These are phyloP conservation scores for Narthecium ossifragum DNA, from an alignment of 106 monocot genomes.

Conservation along the genomic window DNA sequence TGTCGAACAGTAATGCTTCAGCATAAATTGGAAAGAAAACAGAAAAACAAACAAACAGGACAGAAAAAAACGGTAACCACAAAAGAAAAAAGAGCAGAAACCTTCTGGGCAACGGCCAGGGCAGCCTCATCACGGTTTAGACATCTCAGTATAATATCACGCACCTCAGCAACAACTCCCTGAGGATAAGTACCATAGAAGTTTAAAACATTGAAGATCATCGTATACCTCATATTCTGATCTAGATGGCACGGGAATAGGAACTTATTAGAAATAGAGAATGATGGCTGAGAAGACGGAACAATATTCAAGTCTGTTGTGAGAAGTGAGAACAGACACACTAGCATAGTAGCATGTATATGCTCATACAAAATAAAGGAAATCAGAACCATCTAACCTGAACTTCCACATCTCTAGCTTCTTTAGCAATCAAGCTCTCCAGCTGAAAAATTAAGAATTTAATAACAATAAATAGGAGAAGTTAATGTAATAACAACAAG, in stretches of 20 bases:
- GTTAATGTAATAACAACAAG: too few species aligned
- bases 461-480: too few species aligned
- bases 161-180: constrained; percentile 81
- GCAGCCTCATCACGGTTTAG: constrained; percentile 89
- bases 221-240: not conserved
- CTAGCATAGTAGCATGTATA: not conserved
- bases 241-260: not conserved
- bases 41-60: too few species aligned
- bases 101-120: constrained; percentile 92
- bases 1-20: constrained; percentile 31
- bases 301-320: too few species aligned
- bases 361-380: not conserved
- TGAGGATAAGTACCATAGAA: constrained; percentile 15
- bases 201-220: not conserved
- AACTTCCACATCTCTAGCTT: constrained; percentile 70
- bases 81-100: constrained; percentile 2
- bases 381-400: constrained; percentile 37
- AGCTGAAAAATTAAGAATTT: constrained; percentile 39
- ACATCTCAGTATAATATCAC: constrained; percentile 76
- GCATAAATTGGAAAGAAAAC: too few species aligned
- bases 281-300: too few species aligned
- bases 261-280: not conserved
- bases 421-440: constrained; percentile 62
- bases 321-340: too few species aligned
- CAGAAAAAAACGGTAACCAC: not conserved